Evolutionary conservation across 2,329 filamentous ascomycete genomes (phyloP), one percentile per base, ranked within the genome.

Genomic region (Chrysosphaeria jannelii): DNA sequence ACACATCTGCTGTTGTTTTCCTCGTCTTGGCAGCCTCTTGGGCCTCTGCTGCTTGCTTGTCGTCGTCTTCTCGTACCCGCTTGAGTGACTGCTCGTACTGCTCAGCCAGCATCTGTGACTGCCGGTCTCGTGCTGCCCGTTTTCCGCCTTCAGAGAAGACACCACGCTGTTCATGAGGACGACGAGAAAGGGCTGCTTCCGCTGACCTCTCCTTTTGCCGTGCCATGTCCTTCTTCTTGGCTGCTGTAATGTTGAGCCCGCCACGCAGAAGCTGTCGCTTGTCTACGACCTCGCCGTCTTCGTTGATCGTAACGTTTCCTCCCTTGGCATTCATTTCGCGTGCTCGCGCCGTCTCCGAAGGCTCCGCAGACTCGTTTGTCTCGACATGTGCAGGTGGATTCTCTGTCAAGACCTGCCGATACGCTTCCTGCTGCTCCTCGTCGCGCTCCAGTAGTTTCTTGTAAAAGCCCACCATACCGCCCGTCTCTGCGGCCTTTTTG

Each of bases 281-380:
- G 39, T 88, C 74, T 13, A 75, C 67, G 2, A 85, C 65, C 37
- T 79, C 62, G 0, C 74, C 74, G 19, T 85, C 74, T 29, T 85
- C 74, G 35, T 81, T 81, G 34, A 81, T 44, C 6, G 62, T 56
- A 19, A 85, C 56, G 4, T 50, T 46, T 1, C 46, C 63, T 30
- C 48, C 60, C 29, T 50, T 61, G 19, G 58, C 53, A 25, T 66
- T 67, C 24, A 76, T 53, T 35, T 72, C 65, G 22, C 48, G 52
- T 4, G 67, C 68, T n/a, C 64, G 35, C 16, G 78, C 58, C 7
- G 16, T n/a, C n/a, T n/a, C n/a, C 7, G 7, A 7, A n/a, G 7
- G 7, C 16, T 18, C 16, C 7, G 16, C 16, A 18, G 7, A 7
- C 7, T 18, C 16, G 16, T 18, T n/a, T 34, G 65, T 64, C 27